A percentile compares a stretch with the other conserved stretches of the same genome.
These are phyloP conservation scores for Vicia sativa DNA, from an alignment of 306 rosid species.

Conservation along the genomic window DNA sequence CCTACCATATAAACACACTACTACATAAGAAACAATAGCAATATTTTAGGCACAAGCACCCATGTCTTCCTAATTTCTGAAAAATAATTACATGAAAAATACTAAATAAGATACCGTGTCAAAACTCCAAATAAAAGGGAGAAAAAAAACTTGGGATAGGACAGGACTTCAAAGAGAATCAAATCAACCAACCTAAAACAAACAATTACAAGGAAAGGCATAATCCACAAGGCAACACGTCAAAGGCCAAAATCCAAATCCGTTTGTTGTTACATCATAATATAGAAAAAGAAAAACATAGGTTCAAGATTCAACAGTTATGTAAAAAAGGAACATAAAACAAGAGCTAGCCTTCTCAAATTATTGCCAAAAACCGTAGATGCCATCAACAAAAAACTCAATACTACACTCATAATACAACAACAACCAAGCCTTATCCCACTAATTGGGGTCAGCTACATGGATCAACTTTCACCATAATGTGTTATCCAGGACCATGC, in stretches of 20 bases:
- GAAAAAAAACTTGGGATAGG: not conserved
- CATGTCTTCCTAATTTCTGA: not conserved
- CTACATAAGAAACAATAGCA: constrained; percentile 11
- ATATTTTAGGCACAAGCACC: constrained; percentile 14
- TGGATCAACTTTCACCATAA: too few relatives aligned
- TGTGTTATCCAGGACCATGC: too few relatives aligned
- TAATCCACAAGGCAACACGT: constrained; percentile 1
- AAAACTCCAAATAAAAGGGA: not conserved
- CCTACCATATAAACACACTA: constrained; percentile 42
- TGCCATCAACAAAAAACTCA: not conserved
- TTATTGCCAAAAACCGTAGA: not conserved
- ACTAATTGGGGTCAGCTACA: too few relatives aligned
- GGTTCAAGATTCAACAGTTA: constrained; percentile 3
- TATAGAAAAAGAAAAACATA: not conserved
- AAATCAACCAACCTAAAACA: constrained; percentile 9
- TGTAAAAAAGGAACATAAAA: constrained; percentile 9
- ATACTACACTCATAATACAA: not conserved
- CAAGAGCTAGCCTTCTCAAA: constrained; percentile 1
- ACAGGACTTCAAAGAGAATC: not conserved
- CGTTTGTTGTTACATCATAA: not conserved
- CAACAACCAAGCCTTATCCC: too few relatives aligned
- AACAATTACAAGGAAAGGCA: constrained; percentile 3
- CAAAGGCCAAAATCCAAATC: not conserved
- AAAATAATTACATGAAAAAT: constrained; percentile 20
- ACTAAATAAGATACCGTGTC: not conserved